These are phyloP conservation scores for Rhizophagus prolifer DNA, from an alignment of 192 early-diverging fungal genomes.

Conservation along the genomic window DNA sequence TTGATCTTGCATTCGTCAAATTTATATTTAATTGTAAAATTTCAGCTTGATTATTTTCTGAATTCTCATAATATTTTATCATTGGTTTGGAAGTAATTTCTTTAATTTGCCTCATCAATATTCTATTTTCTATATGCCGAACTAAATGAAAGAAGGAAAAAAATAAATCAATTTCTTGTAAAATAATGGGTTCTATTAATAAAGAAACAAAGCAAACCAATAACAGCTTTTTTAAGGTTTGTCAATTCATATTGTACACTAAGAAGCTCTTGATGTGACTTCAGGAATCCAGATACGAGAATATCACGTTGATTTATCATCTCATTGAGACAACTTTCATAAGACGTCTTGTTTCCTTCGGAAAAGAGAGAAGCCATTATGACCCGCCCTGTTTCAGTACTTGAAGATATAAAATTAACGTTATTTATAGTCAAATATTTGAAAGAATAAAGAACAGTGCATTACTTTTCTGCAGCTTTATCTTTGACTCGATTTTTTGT, in stretches of 20 bases:
- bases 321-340: slow-evolving; percentile 8
- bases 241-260: neutral
- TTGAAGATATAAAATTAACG: neutral
- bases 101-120: slow-evolving; percentile 29
- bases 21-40: neutral
- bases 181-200: neutral
- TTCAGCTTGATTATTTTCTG: neutral
- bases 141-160: neutral
- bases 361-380: neutral
- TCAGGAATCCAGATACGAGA: slow-evolving; percentile 24
- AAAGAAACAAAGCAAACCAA: neutral
- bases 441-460: neutral
- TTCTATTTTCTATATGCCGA: slow-evolving; percentile 29
- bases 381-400: neutral
- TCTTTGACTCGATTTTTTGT: neutral
- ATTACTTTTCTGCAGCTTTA: neutral
- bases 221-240: neutral
- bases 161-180: neutral
- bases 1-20: slow-evolving; percentile 7
- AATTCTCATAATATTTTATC: neutral
- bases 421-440: neutral
- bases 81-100: slow-evolving; percentile 6
- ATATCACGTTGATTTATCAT: slow-evolving; percentile 30
- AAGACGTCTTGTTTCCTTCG: neutral
- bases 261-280: slow-evolving; percentile 10